A percentile compares a stretch with the other conserved stretches of the same genome.
Evolutionary conservation across 192 early-diverging fungal species (phyloP).

Genomic region (Backusella sp.): DNA sequence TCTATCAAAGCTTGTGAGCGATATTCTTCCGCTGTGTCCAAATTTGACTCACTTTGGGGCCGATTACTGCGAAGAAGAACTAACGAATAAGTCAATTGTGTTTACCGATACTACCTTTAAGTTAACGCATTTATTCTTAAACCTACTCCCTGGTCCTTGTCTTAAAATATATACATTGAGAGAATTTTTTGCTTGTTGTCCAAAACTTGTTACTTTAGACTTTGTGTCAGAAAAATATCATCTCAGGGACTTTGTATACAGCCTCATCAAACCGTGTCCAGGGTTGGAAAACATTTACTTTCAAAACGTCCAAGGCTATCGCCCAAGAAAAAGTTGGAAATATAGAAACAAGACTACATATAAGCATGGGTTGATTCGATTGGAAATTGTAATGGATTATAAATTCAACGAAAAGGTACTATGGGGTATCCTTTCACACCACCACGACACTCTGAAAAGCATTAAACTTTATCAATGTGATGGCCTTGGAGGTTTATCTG

Average conservation of each 20-base stretch:
- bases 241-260: not conserved
- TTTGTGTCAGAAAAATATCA: not conserved
- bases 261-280: not conserved
- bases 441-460: not conserved
- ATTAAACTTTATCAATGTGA: not conserved
- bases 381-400: not conserved
- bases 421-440: not conserved
- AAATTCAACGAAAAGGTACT: not conserved
- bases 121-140: not conserved
- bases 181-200: not conserved
- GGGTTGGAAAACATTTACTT: not conserved
- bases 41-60: not conserved
- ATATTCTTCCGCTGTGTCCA: not conserved
- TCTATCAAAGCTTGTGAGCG: not conserved
- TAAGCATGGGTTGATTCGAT: not conserved
- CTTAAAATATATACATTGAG: not conserved
- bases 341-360: not conserved
- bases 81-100: not conserved
- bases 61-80: not conserved
- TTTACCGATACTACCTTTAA: not conserved
- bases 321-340: not conserved
- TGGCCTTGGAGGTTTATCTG: not conserved
- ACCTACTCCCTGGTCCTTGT: not conserved
- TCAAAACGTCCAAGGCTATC: not conserved
- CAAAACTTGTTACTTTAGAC: not conserved